Conservation (phyloP, 768 basidiomycete species). For the Lepiota brunneoincarnata region DNA sequence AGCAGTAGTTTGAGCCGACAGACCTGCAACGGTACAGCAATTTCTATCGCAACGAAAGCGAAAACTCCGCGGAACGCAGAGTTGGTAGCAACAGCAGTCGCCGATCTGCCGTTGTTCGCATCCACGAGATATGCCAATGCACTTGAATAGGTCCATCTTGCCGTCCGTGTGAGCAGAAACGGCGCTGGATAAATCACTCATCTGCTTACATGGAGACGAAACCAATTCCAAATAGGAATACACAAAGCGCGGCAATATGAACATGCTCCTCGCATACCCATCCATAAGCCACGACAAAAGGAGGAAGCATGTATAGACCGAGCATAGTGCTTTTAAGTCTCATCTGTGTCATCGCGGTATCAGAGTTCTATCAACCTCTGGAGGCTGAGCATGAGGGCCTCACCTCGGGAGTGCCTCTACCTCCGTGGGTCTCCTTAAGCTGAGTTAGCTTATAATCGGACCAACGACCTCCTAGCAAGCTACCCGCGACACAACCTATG, state of each 20-base stretch:
- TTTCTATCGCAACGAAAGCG: conserved; percentile 69
- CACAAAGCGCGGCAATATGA: conserved; percentile 65
- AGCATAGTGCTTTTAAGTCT: conserved; percentile 61
- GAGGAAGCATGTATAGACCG: conserved; percentile 59
- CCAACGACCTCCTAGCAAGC: conserved; percentile 42
- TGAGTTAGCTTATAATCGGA: conserved; percentile 39
- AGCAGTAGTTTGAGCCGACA: conserved; percentile 14
- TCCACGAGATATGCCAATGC: conserved; percentile 85
- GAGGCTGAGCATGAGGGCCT: conserved; percentile 11
- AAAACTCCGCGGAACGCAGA: conserved; percentile 69
- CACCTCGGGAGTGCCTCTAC: conserved; percentile 62
- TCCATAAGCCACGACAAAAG: conserved; percentile 62
- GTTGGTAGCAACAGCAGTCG: conserved; percentile 73
- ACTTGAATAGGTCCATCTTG: conserved; percentile 35
- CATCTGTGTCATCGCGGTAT: conserved; percentile 45
- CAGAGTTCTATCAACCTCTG: not conserved
- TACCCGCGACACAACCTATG: conserved; percentile 38
- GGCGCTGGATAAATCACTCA: not conserved
- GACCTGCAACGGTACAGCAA: conserved; percentile 72
- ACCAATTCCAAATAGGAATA: conserved; percentile 70
- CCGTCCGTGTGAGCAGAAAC: not conserved
- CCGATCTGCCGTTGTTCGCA: conserved; percentile 77
- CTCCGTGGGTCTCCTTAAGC: conserved; percentile 37
- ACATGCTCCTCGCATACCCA: conserved; percentile 70
- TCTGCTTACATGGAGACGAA: conserved; percentile 67